phyloP scores from a whole-genome alignment of 2,329 filamentous ascomycete genomes.

The Rosellinia necatrix region DNA sequence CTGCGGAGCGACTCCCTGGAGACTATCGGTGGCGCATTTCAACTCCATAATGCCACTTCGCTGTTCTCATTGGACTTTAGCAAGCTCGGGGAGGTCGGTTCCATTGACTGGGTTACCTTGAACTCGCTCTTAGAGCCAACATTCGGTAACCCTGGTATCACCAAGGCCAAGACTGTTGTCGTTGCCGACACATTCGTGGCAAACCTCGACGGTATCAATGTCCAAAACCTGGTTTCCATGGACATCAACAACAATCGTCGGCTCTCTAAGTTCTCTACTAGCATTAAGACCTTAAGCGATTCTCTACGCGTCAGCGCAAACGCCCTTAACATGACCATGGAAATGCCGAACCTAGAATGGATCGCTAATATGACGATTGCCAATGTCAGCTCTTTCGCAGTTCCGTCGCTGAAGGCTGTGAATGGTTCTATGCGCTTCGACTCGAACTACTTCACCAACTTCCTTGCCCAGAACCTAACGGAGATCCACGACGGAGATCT shows the following conservation, averaged over 20 bases:
- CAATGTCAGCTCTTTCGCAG: slow-evolving; percentile 74
- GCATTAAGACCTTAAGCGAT: slow-evolving; percentile 75
- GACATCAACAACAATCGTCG: slow-evolving; percentile 90
- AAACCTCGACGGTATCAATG: slow-evolving; percentile 79
- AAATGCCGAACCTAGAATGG: slow-evolving; percentile 77
- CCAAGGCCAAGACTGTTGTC: slow-evolving; percentile 67
- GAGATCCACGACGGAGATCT: slow-evolving; percentile 62
- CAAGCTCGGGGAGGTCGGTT: slow-evolving; percentile 65
- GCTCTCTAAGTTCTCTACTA: slow-evolving; percentile 75
- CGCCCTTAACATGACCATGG: slow-evolving; percentile 70
- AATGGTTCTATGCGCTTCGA: slow-evolving; percentile 84
- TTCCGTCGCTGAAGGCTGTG: slow-evolving; percentile 74
- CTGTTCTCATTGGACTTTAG: slow-evolving; percentile 72
- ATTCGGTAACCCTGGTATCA: slow-evolving; percentile 62
- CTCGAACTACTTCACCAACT: slow-evolving; percentile 70
- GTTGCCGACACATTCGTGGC: slow-evolving; percentile 87
- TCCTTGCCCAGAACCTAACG: slow-evolving; percentile 73
- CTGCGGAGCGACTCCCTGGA: slow-evolving; percentile 65
- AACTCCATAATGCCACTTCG: slow-evolving; percentile 68
- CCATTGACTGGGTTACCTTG: slow-evolving; percentile 74
- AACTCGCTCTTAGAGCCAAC: slow-evolving; percentile 58
- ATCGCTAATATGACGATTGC: slow-evolving; percentile 82
- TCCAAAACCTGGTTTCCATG: slow-evolving; percentile 72
- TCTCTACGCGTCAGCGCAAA: slow-evolving; percentile 80
- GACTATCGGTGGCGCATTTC: slow-evolving; percentile 72